Percentiles rank a stretch among this genome's conserved stretches.
Evolutionary conservation across 2,329 filamentous ascomycete species (phyloP).

Genomic region (Ceratocystis cubensis): DNA sequence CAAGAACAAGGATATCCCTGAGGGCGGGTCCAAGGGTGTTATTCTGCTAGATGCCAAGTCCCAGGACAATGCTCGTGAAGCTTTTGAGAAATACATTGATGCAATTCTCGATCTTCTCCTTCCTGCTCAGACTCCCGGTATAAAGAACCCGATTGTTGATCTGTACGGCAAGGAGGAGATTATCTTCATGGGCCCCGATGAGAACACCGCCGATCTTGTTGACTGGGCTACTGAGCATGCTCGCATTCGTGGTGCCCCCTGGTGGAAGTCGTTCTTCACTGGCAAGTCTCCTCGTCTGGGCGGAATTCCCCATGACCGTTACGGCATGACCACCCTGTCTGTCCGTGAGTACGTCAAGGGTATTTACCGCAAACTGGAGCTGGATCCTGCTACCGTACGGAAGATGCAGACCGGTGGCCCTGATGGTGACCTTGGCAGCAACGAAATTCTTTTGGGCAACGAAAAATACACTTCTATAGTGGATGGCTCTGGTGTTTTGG

Average conservation of each 20-base stretch:
- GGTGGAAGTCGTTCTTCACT: conserved; percentile 99
- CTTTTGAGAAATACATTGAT: conserved; percentile 99
- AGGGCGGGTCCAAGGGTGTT: conserved; percentile 95
- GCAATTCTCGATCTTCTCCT: conserved; percentile 91
- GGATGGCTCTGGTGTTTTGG: conserved; percentile 90
- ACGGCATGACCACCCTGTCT: conserved; percentile 95
- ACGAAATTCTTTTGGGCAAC: conserved; percentile 90
- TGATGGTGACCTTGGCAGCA: conserved; percentile 91
- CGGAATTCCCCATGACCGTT: conserved; percentile 88
- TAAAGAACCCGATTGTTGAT: conserved; percentile 98
- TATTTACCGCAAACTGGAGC: conserved; percentile 89
- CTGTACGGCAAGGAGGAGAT: conserved; percentile 92
- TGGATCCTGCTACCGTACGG: conserved; percentile 70
- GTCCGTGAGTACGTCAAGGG: conserved; percentile 93
- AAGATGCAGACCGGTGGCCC: conserved; percentile 98
- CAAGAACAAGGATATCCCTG: conserved; percentile 99
- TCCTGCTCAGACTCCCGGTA: conserved; percentile 79
- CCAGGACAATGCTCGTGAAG: conserved; percentile 81
- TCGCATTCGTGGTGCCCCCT: conserved; percentile 71
- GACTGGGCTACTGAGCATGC: conserved; percentile 99
- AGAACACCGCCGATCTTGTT: conserved; percentile 95
- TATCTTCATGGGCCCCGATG: conserved; percentile 94
- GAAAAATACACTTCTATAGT: conserved; percentile 93
- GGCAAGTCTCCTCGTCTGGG: conserved; percentile 94
- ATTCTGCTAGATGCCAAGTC: conserved; percentile 87